These are phyloP conservation scores for Tetrastigma voinierianum DNA, from an alignment of 164 flowering plant species.

Conservation along the genomic window DNA sequence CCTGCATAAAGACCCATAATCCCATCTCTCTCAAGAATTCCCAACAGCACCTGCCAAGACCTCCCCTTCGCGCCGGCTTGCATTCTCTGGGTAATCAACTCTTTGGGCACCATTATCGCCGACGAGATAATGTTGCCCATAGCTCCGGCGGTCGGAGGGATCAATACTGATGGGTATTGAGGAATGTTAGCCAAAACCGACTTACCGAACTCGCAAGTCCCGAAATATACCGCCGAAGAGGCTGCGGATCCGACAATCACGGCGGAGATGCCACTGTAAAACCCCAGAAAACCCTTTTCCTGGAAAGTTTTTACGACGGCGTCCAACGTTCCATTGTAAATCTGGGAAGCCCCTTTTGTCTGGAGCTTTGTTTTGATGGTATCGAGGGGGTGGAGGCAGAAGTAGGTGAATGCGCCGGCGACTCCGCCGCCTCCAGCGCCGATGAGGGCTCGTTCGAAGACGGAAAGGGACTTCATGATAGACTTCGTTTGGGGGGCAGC, in stretches of 20 bases:
- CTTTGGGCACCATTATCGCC: constrained; percentile 96
- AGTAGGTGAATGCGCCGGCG: constrained; percentile 93
- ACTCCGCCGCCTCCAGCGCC: constrained; percentile 87
- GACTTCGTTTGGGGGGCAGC: constrained; percentile 26
- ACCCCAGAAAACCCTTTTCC: constrained; percentile 67
- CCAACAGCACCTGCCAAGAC: constrained; percentile 81
- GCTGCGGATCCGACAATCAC: constrained; percentile 81
- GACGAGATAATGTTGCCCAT: constrained; percentile 96
- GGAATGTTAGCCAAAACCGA: constrained; percentile 62
- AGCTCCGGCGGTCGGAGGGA: constrained; percentile 97
- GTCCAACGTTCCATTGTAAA: constrained; percentile 67
- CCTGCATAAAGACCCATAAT: constrained; percentile 89
- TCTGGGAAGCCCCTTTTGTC: constrained; percentile 65
- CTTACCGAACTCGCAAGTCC: constrained; percentile 96
- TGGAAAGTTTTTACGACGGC: constrained; percentile 79
- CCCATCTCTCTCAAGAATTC: constrained; percentile 80
- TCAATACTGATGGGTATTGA: constrained; percentile 55
- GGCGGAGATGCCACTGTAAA: constrained; percentile 91
- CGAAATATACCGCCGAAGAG: constrained; percentile 93
- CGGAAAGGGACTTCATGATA: constrained; percentile 46
- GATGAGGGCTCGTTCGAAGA: constrained; percentile 66
- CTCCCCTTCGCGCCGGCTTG: constrained; percentile 89
- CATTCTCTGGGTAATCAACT: constrained; percentile 88
- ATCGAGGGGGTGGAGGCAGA: constrained; percentile 84
- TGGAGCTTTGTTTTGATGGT: constrained; percentile 94